Base-by-base conservation (phyloP, 441 rosid species). In the Macaranga tanarius region DNA sequence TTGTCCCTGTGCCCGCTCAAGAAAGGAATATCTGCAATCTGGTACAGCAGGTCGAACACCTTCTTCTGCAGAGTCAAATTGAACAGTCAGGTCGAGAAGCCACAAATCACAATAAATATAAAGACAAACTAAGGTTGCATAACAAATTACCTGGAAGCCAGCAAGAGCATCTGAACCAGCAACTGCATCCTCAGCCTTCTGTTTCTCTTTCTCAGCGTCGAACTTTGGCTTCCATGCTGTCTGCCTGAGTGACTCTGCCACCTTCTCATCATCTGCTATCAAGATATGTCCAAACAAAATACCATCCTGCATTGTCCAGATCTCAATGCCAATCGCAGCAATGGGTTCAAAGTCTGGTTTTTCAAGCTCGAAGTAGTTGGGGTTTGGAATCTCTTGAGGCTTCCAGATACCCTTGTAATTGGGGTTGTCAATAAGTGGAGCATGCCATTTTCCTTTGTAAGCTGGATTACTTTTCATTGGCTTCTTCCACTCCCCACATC, bases 281-380 rank as follows among this genome's bases (percentile, higher is more conserved):
- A 95, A 76, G 31, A 95, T 80, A 79, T 92, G 91, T 80, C 90
- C 99, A 70, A 95, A 95, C 85, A 92, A 79, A 51, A 95, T 86
- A 54, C 99, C 99, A 61, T 95, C 96, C 83, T 92, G 97, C 99
- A 95, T 92, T 54, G 99, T 95, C 99, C 99, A 95, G 72, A 95
- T 95, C 89, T 95, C 99, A 63, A 95, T 90, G 45, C 99, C 99
- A 34, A 95, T 60, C 59, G 95, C 99, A 71, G 98, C 90, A 60
- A 95, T 90, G 67, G 97, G 92, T 79, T 95, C 98, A 67, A 79
- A 91, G 72, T 92, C 73, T 0, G 99, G 98, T 51, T 72, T 84
- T 69, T 92, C 91, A 62, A 95, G 88, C 88, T 92, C 97, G 70
- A 92, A 90, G 84, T 85, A 95, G 71, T 70, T 67, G 7, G 97